These are phyloP conservation scores for Taiwanofungus camphoratus DNA, from an alignment of 1,284 basidiomycete species.

Conservation along the genomic window DNA sequence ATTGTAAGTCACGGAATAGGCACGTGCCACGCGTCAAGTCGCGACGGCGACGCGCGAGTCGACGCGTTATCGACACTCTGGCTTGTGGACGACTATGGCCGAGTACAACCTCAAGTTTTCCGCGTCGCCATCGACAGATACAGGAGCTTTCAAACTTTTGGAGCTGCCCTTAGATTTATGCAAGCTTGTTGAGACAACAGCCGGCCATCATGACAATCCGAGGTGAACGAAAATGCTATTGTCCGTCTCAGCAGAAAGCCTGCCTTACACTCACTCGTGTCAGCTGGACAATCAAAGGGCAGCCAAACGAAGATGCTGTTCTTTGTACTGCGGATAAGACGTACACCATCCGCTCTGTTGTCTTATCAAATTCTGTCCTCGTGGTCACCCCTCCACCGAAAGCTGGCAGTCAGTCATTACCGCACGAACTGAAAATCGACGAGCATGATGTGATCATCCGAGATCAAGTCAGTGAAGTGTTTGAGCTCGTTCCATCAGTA, in stretches of 20 bases:
- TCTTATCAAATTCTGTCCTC: constrained; percentile 80
- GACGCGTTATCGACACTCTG: neutral
- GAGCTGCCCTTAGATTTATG: constrained; percentile 64
- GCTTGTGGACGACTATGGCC: constrained; percentile 32
- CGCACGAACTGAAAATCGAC: no score
- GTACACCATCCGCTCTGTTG: constrained; percentile 75
- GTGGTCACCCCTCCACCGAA: constrained; percentile 55
- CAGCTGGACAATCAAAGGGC: constrained; percentile 80
- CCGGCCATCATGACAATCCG: constrained; percentile 10
- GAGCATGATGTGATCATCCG: constrained; percentile 41
- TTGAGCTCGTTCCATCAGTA: constrained; percentile 70
- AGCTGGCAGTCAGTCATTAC: no score
- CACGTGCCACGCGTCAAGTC: constrained; percentile 3
- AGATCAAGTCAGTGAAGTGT: constrained; percentile 68
- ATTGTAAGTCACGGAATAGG: neutral
- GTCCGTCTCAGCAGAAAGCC: neutral
- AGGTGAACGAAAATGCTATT: constrained; percentile 9
- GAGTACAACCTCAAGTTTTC: constrained; percentile 53
- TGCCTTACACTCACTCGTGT: neutral
- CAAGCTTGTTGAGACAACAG: constrained; percentile 32
- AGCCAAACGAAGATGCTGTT: constrained; percentile 78
- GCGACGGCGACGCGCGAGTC: neutral
- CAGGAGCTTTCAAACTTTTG: constrained; percentile 54
- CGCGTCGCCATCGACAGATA: constrained; percentile 36
- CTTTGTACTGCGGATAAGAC: constrained; percentile 78